phyloP scores from a whole-genome alignment of 202 grass and related monocot genomes.

The Bolboschoenoplectus hybrid region DNA sequence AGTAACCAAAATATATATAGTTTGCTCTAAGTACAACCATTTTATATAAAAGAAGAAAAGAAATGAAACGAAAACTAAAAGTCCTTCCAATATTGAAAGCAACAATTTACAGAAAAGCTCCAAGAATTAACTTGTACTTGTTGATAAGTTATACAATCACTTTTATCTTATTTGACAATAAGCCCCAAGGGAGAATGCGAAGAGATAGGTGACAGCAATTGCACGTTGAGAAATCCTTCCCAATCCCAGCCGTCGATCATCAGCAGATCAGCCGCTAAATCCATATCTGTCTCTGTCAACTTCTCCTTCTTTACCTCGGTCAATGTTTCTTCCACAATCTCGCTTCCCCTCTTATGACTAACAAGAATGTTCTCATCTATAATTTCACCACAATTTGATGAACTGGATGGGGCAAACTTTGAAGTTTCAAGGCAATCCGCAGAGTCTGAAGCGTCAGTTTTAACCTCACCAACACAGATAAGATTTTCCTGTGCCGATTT shows the following conservation, averaged over 20 bases:
- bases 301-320: constrained; percentile 39
- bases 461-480: background rate
- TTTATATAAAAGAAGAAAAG: constrained; percentile 28
- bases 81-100: background rate
- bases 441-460: background rate
- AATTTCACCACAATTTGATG: background rate
- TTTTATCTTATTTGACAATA: constrained; percentile 25
- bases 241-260: constrained; percentile 45
- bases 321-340: constrained; percentile 35
- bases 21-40: background rate
- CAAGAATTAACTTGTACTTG: background rate
- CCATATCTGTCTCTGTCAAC: constrained; percentile 40
- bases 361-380: constrained; percentile 27
- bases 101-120: constrained; percentile 31
- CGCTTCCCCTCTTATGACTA: constrained; percentile 43
- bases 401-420: background rate
- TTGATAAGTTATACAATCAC: background rate
- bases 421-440: constrained; percentile 37
- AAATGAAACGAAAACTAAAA: background rate
- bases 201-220: constrained; percentile 63
- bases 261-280: constrained; percentile 41
- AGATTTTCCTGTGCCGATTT: constrained; percentile 15
- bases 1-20: constrained; percentile 27
- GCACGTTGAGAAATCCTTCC: constrained; percentile 54
- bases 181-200: constrained; percentile 54